Base-by-base conservation (phyloP, 2,329 filamentous ascomycete genomes). In the Pseudogymnoascus sp. region DNA sequence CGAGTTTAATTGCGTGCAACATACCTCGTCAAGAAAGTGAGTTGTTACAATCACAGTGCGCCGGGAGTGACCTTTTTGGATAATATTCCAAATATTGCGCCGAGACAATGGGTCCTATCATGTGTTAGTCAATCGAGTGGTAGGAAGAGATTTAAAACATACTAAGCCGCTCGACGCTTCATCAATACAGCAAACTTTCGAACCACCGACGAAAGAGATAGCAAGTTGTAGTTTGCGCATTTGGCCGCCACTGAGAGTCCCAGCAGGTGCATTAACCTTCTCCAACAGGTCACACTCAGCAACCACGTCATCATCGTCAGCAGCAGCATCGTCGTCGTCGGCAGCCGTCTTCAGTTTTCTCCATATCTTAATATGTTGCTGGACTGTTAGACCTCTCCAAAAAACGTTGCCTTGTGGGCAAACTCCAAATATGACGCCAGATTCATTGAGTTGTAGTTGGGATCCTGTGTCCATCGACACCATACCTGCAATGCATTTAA, bases 41-140 rank as follows among this genome's bases (percentile, higher is more conserved):
- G 85, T 88, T 0, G 86, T 88, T 38, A 88, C 73, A 9, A 88
- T 74, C 66, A 87, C 82, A 0, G 84, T 86, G 33, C 85, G 75
- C 50, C 77, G 76, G 7, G 83, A 82, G 61, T 85, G 79, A 64
- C 86, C 84, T 4, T 82, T 80, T 12, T 87, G 75, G 6, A 88
- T 75, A 60, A 88, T 88, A 64, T 87, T 84, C 85, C 85, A 88
- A 37, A 88, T 85, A 72, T 86, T 87, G 37, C 85, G 74, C 62
- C 86, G 75, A 8, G 83, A 85, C 1, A 88, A 73, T 1, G 86
- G 85, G 69, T 88, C 85, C 37, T 39, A 39, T 18, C 6, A 39
- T 18, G 37, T 14, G 37, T 65, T 36, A 66, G 62, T 37, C 57
- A 36, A 54, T 30, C 8, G 18, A 39, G 41, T 20, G n/a, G 58